Evolutionary conservation across 306 rosid genomes (phyloP), one percentile per base, ranked within the genome.

Genomic region (Urtica urens): DNA sequence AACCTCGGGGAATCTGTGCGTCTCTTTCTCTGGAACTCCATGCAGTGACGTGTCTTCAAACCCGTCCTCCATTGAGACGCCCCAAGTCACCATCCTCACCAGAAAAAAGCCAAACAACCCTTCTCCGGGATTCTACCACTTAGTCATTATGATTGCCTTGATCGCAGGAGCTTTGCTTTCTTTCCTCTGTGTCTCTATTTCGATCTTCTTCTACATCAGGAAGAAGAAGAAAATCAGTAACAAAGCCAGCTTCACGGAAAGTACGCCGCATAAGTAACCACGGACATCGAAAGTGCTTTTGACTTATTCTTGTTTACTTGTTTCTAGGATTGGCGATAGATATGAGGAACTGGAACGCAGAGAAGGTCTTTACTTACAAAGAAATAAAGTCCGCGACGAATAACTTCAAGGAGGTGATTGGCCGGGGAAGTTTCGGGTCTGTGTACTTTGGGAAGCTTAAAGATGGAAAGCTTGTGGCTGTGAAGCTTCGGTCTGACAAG

Each of bases 391-490:
- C 42, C 49, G 93, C 95, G 16, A 84, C 93, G 22, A 77, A 66
- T 49, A 88, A 81, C 40, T 88, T 88, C 24, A 88, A 83, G 72
- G 78, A 88, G 55, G 70, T 84, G 8, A 61, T 88, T 47, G 97
- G 97, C 49, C 62, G 86, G 20, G 97, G 97, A 6, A 81, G 97
- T 63, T 88, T 88, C 46, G 97, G 97, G 64, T 72, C 90, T 21
- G 97, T 88, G 51, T 84, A 81, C 73, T 82, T 70, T 31, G 97
- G 95, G 67, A 84, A 73, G 68, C 93, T 88, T 60, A 68, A 61
- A 4, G 72, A 74, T 40, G 86, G 90, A 10, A 88, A 72, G 65
- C 51, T 68, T 30, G 86, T 83, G 24, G 97, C 95, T 31, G 86
- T 88, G 66, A 88, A 88, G 84, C 95, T 88, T 59, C 75, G 95